Conservation (phyloP, 805 yeast genomes). For the Cyberlindnera mrakii region DNA sequence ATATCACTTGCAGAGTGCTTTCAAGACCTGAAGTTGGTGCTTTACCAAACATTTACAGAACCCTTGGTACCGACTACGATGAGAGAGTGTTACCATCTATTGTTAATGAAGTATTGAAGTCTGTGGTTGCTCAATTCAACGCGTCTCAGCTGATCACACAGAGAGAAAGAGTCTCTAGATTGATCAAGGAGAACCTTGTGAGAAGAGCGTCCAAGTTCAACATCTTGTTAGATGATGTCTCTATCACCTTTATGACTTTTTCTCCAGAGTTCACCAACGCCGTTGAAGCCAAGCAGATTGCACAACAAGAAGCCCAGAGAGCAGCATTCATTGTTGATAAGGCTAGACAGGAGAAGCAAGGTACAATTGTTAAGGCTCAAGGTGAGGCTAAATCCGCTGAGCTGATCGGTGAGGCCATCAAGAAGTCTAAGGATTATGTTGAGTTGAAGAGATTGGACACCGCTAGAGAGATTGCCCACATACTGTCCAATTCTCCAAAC, state of each 20-base stretch:
- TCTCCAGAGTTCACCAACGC: constrained; percentile 97
- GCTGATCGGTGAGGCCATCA: constrained; percentile 97
- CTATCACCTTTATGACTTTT: constrained; percentile 93
- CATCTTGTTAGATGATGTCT: constrained; percentile 87
- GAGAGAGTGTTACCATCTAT: constrained; percentile 97
- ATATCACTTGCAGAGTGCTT: constrained; percentile 96
- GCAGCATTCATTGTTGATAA: constrained; percentile 96
- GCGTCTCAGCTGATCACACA: constrained; percentile 98
- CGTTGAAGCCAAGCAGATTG: constrained; percentile 98
- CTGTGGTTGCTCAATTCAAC: constrained; percentile 97
- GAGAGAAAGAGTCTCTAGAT: constrained; percentile 89
- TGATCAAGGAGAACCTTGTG: constrained; percentile 84
- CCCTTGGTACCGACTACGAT: constrained; percentile 91
- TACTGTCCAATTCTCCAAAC: constrained; percentile 84
- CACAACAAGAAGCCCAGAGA: constrained; percentile 98
- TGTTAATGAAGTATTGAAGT: constrained; percentile 92
- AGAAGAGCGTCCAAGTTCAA: constrained; percentile 90
- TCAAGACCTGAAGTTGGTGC: constrained; percentile 78
- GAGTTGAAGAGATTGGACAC: constrained; percentile 96
- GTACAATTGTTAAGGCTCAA: constrained; percentile 91
- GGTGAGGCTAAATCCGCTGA: constrained; percentile 99
- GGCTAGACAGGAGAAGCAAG: constrained; percentile 97
- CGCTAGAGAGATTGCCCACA: constrained; percentile 89
- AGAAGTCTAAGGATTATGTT: constrained; percentile 91
- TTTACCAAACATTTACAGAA: constrained; percentile 82